Evolutionary conservation across 2,329 filamentous ascomycete species (phyloP), one percentile per base, ranked within the genome.

Genomic region (Exophiala alcalophila): DNA sequence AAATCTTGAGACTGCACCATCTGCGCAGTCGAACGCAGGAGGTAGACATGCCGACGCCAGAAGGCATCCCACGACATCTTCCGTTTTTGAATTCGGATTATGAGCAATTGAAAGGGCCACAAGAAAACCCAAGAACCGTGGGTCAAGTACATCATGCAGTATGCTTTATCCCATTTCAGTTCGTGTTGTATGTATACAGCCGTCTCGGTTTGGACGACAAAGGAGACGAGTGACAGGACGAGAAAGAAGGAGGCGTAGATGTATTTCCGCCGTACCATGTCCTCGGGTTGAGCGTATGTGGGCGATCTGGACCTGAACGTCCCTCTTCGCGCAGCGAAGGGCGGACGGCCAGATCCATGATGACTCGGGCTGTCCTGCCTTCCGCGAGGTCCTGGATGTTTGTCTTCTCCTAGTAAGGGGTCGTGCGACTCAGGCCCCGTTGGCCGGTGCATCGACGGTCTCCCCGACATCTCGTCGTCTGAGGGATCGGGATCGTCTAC

Each of bases 121-220:
- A 98, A 75, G 34, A 97, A 67, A 7, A 83, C 65, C 92, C 92
- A 98, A 2, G 89, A 95, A 41, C 91, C 86, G 68, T 98, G 92
- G 8, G 92, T 98, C 54, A 98, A 75, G 69, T 69, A 96, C 74
- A 98, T 80, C 92, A 98, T 98, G 73, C 88, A 94, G 70, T 96
- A 98, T n/a, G 92, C 87, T 71, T 98, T 98, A 69, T 94, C 80
- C 92, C 92, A 98, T 52, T 85, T 81, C 52, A 96, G 69, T 47
- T 92, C 82, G 63, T 91, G 83, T 69, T 97, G 91, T 49, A 98
- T 92, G 68, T 96, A 90, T 7, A 94, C 83, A 8, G 90, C 91
- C 40, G 94, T 88, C 72, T 97, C 91, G 3, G 92, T 97, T 76
- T 98, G 92, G 4, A 95, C 73, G 33, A 88, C 87, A 63, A 98